These are phyloP conservation scores for Fusarium sp. DNA, from an alignment of 2,329 filamentous ascomycete genomes.

Conservation along the genomic window DNA sequence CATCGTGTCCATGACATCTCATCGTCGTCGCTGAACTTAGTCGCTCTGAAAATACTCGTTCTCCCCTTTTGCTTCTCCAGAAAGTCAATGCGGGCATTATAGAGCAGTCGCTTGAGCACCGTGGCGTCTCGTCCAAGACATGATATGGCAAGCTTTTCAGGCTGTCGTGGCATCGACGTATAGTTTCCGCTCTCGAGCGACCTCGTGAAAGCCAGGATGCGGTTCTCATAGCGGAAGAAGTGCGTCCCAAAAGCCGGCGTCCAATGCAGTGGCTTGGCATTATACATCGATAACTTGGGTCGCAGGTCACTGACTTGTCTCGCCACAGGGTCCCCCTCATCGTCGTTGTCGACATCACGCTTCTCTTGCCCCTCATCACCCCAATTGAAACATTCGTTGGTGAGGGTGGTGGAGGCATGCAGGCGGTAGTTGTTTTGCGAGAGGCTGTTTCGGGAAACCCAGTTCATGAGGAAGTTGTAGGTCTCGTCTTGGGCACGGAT, in stretches of 20 bases:
- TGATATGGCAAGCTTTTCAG: slow-evolving; percentile 14
- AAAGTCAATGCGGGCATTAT: slow-evolving; percentile 21
- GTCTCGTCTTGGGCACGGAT: background rate
- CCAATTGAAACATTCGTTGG: background rate
- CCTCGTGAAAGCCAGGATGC: slow-evolving; percentile 19
- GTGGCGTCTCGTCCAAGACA: slow-evolving; percentile 23
- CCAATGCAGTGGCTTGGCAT: slow-evolving; percentile 23
- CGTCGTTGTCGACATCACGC: background rate
- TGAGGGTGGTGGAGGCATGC: background rate
- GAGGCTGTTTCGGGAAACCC: background rate
- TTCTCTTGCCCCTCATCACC: background rate
- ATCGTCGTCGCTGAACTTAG: background rate
- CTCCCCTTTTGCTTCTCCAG: slow-evolving; percentile 24
- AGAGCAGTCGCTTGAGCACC: slow-evolving; percentile 24
- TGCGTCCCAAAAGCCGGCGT: slow-evolving; percentile 27
- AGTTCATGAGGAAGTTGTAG: background rate
- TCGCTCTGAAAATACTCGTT: slow-evolving; percentile 22
- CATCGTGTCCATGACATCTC: slow-evolving; percentile 22
- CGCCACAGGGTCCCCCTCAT: background rate
- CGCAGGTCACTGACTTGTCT: background rate
- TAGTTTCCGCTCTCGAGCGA: background rate
- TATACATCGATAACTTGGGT: background rate
- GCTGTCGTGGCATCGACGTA: background rate
- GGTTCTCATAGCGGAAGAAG: slow-evolving; percentile 23
- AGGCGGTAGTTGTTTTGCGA: background rate